These are phyloP conservation scores for Amanita rubescens DNA, from an alignment of 768 basidiomycete genomes.

Conservation along the genomic window DNA sequence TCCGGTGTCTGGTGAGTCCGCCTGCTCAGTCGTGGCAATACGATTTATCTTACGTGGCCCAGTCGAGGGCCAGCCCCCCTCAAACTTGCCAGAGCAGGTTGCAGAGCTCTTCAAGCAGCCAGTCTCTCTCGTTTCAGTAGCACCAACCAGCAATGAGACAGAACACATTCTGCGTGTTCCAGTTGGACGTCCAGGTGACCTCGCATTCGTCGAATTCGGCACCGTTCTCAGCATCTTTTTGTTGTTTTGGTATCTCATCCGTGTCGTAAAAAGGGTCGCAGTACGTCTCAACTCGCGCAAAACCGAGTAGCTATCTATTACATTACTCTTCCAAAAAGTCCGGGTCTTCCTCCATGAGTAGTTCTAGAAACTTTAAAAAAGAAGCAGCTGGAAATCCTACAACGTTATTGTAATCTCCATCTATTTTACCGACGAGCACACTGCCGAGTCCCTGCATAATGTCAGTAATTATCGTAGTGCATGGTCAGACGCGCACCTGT, in stretches of 20 bases:
- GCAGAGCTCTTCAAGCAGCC: neutral
- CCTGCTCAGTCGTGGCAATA: neutral
- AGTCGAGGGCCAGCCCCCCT: neutral
- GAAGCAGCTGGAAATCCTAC: conserved; percentile 90
- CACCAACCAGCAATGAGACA: conserved; percentile 8
- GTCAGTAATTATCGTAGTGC: neutral
- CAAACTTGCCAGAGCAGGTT: neutral
- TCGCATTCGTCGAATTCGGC: conserved; percentile 34
- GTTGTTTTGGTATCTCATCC: conserved; percentile 31
- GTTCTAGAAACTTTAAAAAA: conserved; percentile 68
- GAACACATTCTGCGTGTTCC: conserved; percentile 26
- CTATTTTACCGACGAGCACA: conserved; percentile 73
- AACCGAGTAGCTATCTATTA: too few relatives aligned
- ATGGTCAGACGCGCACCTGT: conserved; percentile 56
- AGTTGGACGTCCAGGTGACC: conserved; percentile 27
- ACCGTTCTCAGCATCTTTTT: conserved; percentile 31
- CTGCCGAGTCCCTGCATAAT: conserved; percentile 66
- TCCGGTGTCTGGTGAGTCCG: conserved; percentile 16
- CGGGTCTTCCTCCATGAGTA: conserved; percentile 65
- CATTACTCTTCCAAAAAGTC: conserved; percentile 69
- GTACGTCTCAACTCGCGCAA: conserved; percentile 2
- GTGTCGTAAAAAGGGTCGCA: conserved; percentile 17
- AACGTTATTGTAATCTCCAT: conserved; percentile 86
- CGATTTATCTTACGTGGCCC: neutral
- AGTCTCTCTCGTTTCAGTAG: conserved; percentile 1